A percentile compares a stretch with the other conserved stretches of the same genome.
These are phyloP conservation scores for Polymyxa betae DNA, from an alignment of 208 protist genomes.

Conservation along the genomic window DNA sequence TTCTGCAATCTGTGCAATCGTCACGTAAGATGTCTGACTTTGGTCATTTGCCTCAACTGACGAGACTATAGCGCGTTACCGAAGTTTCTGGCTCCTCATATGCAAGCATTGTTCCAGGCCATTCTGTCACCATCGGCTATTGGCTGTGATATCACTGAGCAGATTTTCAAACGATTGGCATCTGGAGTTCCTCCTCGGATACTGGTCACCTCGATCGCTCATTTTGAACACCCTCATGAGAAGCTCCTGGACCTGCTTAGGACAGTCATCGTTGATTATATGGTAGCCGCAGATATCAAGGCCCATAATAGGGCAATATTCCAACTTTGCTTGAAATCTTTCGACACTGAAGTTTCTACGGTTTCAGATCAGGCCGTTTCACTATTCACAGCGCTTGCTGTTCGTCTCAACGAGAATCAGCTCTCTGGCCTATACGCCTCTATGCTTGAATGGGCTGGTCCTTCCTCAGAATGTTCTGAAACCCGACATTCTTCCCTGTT, in stretches of 20 bases:
- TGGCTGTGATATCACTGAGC: background rate
- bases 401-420: slow-evolving; percentile 5
- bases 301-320: background rate
- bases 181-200: background rate
- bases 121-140: background rate
- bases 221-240: background rate
- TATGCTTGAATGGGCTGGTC: slow-evolving; percentile 2
- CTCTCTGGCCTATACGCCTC: background rate
- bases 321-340: background rate
- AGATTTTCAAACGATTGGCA: background rate
- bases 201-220: background rate
- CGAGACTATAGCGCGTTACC: background rate
- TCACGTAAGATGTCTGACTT: background rate
- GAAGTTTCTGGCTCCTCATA: background rate
- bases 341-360: background rate
- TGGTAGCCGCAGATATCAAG: background rate
- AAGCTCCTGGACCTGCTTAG: background rate
- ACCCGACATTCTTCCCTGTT: background rate
- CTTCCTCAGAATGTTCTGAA: background rate
- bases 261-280: background rate
- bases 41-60: background rate
- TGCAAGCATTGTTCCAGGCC: background rate
- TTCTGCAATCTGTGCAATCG: background rate
- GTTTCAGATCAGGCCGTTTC: background rate
- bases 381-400: background rate